Conservation (phyloP, 768 basidiomycete genomes). For the Mrakia frigida region DNA sequence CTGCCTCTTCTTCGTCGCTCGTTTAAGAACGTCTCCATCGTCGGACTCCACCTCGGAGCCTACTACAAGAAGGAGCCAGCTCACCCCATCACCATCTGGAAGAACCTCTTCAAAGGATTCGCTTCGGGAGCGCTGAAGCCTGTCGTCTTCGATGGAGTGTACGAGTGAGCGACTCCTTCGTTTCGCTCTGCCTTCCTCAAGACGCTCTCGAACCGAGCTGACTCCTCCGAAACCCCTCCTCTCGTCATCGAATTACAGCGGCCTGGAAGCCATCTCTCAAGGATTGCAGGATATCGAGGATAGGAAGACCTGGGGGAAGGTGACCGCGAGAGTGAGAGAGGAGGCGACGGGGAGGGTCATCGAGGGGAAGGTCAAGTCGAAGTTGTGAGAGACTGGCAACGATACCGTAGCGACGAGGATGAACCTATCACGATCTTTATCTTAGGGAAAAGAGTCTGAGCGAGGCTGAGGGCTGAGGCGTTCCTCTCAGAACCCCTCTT, state of each 20-base stretch:
- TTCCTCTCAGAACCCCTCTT: too few relatives aligned
- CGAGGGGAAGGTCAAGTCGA: not conserved
- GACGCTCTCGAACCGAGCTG: not conserved
- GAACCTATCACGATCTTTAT: not conserved
- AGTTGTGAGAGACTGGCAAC: not conserved
- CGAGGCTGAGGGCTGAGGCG: too few relatives aligned
- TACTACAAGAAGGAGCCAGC: slow-evolving; percentile 62
- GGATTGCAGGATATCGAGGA: slow-evolving; percentile 71
- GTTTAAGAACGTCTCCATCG: slow-evolving; percentile 73
- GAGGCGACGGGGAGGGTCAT: slow-evolving; percentile 16
- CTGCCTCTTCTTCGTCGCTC: slow-evolving; percentile 37
- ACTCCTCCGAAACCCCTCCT: not conserved
- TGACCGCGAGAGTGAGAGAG: slow-evolving; percentile 55
- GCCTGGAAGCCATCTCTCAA: slow-evolving; percentile 61
- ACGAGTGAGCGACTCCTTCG: slow-evolving; percentile 41
- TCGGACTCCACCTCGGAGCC: slow-evolving; percentile 84
- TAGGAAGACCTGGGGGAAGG: slow-evolving; percentile 91
- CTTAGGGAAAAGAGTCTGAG: too few relatives aligned
- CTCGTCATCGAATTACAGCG: slow-evolving; percentile 29
- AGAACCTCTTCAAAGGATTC: slow-evolving; percentile 64
- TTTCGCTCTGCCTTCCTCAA: not conserved
- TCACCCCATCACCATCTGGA: slow-evolving; percentile 65
- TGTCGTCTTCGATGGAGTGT: slow-evolving; percentile 45
- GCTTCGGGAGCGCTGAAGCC: slow-evolving; percentile 48
- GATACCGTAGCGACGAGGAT: not conserved